Evolutionary conservation across 2,329 filamentous ascomycete species (phyloP).

Genomic region (Diaporthe humulicola): DNA sequence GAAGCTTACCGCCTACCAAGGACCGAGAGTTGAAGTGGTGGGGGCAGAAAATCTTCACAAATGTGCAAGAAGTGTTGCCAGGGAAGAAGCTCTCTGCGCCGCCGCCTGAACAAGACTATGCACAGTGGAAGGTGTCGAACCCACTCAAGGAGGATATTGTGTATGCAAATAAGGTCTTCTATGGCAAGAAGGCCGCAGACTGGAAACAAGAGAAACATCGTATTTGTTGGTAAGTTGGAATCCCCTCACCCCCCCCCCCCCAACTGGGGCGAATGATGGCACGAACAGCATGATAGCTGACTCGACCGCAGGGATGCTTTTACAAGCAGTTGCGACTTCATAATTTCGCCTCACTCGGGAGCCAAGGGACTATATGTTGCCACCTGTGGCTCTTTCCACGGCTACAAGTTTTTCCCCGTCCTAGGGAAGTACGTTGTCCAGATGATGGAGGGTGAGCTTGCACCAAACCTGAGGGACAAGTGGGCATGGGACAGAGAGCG

Average conservation of each 20-base stretch:
- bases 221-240: slow-evolving; percentile 72
- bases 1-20: slow-evolving; percentile 67
- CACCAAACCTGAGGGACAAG: slow-evolving; percentile 56
- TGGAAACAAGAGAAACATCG: slow-evolving; percentile 74
- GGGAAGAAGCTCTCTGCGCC: slow-evolving; percentile 69
- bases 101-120: slow-evolving; percentile 68
- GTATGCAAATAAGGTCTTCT: slow-evolving; percentile 69
- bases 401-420: slow-evolving; percentile 76
- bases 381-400: slow-evolving; percentile 75
- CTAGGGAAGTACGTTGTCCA: slow-evolving; percentile 73
- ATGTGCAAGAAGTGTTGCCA: slow-evolving; percentile 65
- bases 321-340: slow-evolving; percentile 71
- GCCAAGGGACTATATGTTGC: slow-evolving; percentile 70
- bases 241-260: background rate
- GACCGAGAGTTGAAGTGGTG: slow-evolving; percentile 70
- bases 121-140: slow-evolving; percentile 71
- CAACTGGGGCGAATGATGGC: background rate
- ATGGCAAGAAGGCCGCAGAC: slow-evolving; percentile 65
- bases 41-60: slow-evolving; percentile 71
- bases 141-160: slow-evolving; percentile 70
- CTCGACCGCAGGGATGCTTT: slow-evolving; percentile 72
- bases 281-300: background rate
- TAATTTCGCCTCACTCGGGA: slow-evolving; percentile 69
- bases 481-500: slow-evolving; percentile 73
- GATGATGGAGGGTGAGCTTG: slow-evolving; percentile 63